phyloP scores from a whole-genome alignment of 139 green algal species.

The Desmodesmus armatus region DNA sequence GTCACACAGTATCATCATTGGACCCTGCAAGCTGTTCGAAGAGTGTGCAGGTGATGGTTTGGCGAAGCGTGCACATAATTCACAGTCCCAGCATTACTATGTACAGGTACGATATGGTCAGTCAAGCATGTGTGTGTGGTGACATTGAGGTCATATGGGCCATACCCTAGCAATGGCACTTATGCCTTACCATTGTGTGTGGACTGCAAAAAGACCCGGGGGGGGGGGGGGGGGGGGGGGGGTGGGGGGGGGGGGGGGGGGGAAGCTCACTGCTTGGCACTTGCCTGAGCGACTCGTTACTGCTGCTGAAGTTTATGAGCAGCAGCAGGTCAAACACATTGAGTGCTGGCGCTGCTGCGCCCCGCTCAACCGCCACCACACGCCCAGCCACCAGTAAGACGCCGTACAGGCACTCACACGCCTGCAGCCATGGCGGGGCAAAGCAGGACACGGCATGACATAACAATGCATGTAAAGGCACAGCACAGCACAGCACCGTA shows the following conservation, averaged over 20 bases:
- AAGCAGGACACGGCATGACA: background rate
- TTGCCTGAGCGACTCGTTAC: conserved; percentile 49
- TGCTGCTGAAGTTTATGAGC: conserved; percentile 73
- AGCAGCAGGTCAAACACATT: conserved; percentile 81
- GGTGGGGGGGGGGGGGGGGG: too few species aligned
- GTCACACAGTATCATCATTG: too few species aligned
- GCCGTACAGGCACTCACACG: conserved; percentile 54
- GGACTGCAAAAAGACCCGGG: background rate
- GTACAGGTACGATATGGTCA: too few species aligned
- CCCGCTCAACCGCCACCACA: conserved; percentile 49
- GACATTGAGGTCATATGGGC: background rate
- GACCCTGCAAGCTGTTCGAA: conserved; percentile 58
- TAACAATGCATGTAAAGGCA: too few species aligned
- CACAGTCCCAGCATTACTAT: too few species aligned
- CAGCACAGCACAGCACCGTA: too few species aligned
- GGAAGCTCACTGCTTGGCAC: background rate
- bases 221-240: too few species aligned
- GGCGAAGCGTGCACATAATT: too few species aligned
- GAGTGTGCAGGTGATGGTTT: too few species aligned
- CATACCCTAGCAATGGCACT: background rate
- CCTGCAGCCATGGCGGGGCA: conserved; percentile 50
- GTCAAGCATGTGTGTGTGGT: too few species aligned
- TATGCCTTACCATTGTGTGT: background rate
- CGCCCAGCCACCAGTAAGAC: conserved; percentile 51
- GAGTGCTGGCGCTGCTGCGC: conserved; percentile 46